These are phyloP conservation scores for Aphanomyces invadans DNA, from an alignment of 352 stramenopile species.

Conservation along the genomic window DNA sequence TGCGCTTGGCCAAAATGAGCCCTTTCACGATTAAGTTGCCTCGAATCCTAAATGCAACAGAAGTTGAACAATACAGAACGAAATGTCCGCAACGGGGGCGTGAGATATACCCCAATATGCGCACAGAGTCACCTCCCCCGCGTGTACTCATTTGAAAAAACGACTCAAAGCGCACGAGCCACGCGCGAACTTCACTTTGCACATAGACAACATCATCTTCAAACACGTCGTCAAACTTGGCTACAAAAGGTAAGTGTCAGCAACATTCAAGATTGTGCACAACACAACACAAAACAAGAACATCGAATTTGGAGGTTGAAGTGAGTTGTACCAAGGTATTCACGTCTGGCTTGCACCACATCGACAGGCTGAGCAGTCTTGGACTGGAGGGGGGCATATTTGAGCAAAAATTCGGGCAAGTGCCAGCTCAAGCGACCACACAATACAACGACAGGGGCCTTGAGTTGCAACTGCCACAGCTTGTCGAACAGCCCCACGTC, in stretches of 20 bases:
- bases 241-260: too few species aligned
- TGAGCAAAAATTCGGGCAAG: slow-evolving; percentile 79
- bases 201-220: slow-evolving; percentile 63
- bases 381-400: slow-evolving; percentile 72
- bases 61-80: not conserved
- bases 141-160: slow-evolving; percentile 79
- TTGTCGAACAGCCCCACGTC: slow-evolving; percentile 86
- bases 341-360: slow-evolving; percentile 63
- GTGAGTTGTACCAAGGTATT: slow-evolving; percentile 57
- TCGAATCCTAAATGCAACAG: slow-evolving; percentile 35
- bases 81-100: not conserved
- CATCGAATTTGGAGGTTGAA: not conserved
- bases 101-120: slow-evolving; percentile 39
- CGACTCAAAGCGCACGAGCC: slow-evolving; percentile 82
- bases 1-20: slow-evolving; percentile 80
- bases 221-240: slow-evolving; percentile 54
- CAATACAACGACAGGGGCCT: slow-evolving; percentile 74
- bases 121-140: slow-evolving; percentile 56
- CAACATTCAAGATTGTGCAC: too few species aligned
- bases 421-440: slow-evolving; percentile 82
- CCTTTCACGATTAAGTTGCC: slow-evolving; percentile 89
- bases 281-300: not conserved
- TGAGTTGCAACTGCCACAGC: slow-evolving; percentile 84
- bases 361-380: slow-evolving; percentile 77
- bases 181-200: slow-evolving; percentile 75